Conservation (phyloP, 192 early-diverging fungal species). For the Mortierella claussenii region DNA sequence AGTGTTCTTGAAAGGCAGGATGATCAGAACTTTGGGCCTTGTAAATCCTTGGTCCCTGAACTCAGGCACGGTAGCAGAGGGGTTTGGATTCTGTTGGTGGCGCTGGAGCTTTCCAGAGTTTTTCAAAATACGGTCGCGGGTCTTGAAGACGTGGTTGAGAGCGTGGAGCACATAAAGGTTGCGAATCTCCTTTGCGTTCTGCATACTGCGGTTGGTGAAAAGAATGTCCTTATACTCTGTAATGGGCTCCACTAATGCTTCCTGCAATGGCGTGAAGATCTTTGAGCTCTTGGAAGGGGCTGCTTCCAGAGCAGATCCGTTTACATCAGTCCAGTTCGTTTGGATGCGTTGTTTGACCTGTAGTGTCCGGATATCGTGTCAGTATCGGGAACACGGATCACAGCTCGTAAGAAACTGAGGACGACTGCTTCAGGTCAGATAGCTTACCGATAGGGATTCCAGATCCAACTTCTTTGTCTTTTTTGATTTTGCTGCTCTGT, state of each 20-base stretch:
- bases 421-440: too few relatives aligned
- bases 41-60: slow-evolving; percentile 96
- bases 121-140: slow-evolving; percentile 78
- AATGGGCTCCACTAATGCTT: slow-evolving; percentile 67
- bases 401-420: too few relatives aligned
- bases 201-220: slow-evolving; percentile 67
- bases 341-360: slow-evolving; percentile 54
- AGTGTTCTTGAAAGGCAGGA: slow-evolving; percentile 87
- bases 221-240: slow-evolving; percentile 84
- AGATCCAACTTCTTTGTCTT: slow-evolving; percentile 31
- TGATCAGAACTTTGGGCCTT: slow-evolving; percentile 89
- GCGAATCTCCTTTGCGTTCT: slow-evolving; percentile 77
- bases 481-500: slow-evolving; percentile 19
- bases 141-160: slow-evolving; percentile 92
- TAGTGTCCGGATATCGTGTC: not conserved
- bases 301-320: slow-evolving; percentile 21
- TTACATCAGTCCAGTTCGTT: slow-evolving; percentile 31
- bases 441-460: slow-evolving; percentile 25
- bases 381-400: too few relatives aligned
- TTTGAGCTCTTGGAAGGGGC: slow-evolving; percentile 13
- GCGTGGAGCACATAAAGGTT: slow-evolving; percentile 83
- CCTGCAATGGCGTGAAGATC: slow-evolving; percentile 67
- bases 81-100: slow-evolving; percentile 56
- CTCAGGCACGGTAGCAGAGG: slow-evolving; percentile 63
- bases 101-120: slow-evolving; percentile 81